phyloP scores from a whole-genome alignment of 805 yeast genomes.

The Yamadazyma sp. region DNA sequence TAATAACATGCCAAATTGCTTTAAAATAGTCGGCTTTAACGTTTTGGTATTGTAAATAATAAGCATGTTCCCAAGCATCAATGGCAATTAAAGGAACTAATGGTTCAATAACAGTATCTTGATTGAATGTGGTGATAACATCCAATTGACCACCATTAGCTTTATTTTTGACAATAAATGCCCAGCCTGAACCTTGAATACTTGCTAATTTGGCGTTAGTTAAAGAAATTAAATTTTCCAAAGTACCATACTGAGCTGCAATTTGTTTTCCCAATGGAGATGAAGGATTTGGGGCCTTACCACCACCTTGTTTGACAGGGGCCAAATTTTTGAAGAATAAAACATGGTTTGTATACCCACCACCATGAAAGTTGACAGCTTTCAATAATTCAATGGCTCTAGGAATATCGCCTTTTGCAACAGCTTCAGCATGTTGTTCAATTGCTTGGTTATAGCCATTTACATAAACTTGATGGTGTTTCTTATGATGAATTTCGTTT shows the following conservation, averaged over 20 bases:
- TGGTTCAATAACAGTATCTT: conserved; percentile 75
- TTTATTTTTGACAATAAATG: conserved; percentile 80
- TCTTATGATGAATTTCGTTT: conserved; percentile 81
- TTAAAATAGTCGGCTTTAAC: conserved; percentile 89
- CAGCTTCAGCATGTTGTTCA: conserved; percentile 70
- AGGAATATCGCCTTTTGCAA: conserved; percentile 53
- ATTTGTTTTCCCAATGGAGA: conserved; percentile 61
- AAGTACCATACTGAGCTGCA: conserved; percentile 61
- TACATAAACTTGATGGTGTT: conserved; percentile 92
- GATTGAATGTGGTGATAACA: conserved; percentile 79
- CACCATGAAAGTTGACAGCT: conserved; percentile 85
- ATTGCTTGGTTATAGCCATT: conserved; percentile 76
- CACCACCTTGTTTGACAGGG: conserved; percentile 75
- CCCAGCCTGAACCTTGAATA: conserved; percentile 96
- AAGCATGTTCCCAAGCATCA: conserved; percentile 97
- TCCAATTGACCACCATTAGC: conserved; percentile 62
- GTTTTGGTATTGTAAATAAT: conserved; percentile 89
- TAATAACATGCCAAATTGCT: conserved; percentile 91
- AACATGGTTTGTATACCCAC: conserved; percentile 84
- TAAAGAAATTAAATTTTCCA: conserved; percentile 61
- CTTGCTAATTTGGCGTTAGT: conserved; percentile 71
- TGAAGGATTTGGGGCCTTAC: conserved; percentile 48
- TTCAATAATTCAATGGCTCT: conserved; percentile 66
- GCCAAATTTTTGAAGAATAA: conserved; percentile 87
- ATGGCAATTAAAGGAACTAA: conserved; percentile 79